A percentile compares a stretch with the other conserved stretches of the same genome.
Evolutionary conservation across 2,329 filamentous ascomycete species (phyloP).

Genomic region (Pyrenophora graminea): DNA sequence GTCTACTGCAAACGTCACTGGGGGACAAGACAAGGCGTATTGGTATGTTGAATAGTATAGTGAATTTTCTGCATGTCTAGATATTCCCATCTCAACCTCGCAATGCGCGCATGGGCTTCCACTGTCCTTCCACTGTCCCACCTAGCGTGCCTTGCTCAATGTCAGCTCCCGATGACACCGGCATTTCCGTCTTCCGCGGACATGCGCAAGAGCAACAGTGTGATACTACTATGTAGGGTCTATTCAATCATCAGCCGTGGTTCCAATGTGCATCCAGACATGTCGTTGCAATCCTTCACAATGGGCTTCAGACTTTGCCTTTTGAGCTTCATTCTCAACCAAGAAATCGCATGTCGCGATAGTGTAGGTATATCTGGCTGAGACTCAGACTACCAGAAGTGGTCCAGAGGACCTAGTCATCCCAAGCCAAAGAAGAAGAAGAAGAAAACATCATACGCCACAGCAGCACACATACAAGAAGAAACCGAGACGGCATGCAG

Average conservation of each 20-base stretch:
- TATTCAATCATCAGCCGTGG: constrained; percentile 11
- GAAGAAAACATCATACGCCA: constrained; percentile 9
- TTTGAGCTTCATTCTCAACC: constrained; percentile 42
- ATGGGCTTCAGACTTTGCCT: constrained; percentile 43
- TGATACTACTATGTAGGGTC: neutral
- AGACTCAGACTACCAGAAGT: constrained; percentile 48
- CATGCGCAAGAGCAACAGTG: too few species aligned
- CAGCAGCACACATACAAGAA: constrained; percentile 24
- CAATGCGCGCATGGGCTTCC: too few species aligned
- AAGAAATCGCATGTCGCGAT: constrained; percentile 35
- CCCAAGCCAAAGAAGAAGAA: constrained; percentile 14
- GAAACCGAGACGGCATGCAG: constrained; percentile 14
- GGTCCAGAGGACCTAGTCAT: constrained; percentile 41
- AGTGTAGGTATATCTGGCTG: constrained; percentile 44
- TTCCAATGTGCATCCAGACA: neutral
- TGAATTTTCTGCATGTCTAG: too few species aligned
- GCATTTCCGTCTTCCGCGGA: too few species aligned
- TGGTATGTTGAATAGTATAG: too few species aligned
- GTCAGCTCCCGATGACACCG: too few species aligned
- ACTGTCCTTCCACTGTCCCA: too few species aligned
- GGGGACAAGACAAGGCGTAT: too few species aligned
- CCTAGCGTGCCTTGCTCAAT: too few species aligned
- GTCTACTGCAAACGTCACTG: too few species aligned
- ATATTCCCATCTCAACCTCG: too few species aligned
- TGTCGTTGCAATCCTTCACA: neutral